phyloP scores from a whole-genome alignment of 768 basidiomycete genomes.

The Lentinula sp. region DNA sequence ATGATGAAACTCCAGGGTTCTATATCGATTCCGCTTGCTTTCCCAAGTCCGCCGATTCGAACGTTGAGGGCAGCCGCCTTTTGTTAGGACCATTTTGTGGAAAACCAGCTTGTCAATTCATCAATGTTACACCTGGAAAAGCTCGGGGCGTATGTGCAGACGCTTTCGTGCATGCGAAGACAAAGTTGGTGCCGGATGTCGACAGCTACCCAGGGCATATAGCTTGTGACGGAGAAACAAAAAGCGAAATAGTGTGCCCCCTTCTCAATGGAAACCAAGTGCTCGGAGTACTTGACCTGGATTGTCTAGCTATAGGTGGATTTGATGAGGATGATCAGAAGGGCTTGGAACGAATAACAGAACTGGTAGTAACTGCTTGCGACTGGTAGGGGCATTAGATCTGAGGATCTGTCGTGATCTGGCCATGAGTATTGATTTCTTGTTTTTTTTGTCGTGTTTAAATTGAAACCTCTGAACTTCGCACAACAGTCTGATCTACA shows the following conservation, averaged over 20 bases:
- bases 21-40: slow-evolving; percentile 68
- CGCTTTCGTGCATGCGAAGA: slow-evolving; percentile 51
- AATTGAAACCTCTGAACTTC: background rate
- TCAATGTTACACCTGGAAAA: slow-evolving; percentile 47
- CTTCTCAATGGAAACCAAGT: slow-evolving; percentile 38
- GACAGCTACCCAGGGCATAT: slow-evolving; percentile 87
- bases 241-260: slow-evolving; percentile 87
- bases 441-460: background rate
- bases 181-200: slow-evolving; percentile 73
- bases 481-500: background rate
- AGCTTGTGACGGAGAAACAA: slow-evolving; percentile 87
- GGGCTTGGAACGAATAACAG: slow-evolving; percentile 73
- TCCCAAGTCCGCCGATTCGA: slow-evolving; percentile 32
- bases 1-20: slow-evolving; percentile 54
- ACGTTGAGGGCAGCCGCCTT: slow-evolving; percentile 25
- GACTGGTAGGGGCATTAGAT: slow-evolving; percentile 46
- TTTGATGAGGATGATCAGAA: slow-evolving; percentile 73
- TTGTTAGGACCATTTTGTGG: slow-evolving; percentile 85
- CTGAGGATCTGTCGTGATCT: background rate
- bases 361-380: slow-evolving; percentile 54
- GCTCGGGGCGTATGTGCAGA: slow-evolving; percentile 84
- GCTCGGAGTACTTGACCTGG: slow-evolving; percentile 76
- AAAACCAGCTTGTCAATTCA: slow-evolving; percentile 86
- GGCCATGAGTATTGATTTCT: background rate
- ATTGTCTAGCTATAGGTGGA: slow-evolving; percentile 65